Conservation (phyloP, 2,329 filamentous ascomycete species). For the Cladosporium sp. region DNA sequence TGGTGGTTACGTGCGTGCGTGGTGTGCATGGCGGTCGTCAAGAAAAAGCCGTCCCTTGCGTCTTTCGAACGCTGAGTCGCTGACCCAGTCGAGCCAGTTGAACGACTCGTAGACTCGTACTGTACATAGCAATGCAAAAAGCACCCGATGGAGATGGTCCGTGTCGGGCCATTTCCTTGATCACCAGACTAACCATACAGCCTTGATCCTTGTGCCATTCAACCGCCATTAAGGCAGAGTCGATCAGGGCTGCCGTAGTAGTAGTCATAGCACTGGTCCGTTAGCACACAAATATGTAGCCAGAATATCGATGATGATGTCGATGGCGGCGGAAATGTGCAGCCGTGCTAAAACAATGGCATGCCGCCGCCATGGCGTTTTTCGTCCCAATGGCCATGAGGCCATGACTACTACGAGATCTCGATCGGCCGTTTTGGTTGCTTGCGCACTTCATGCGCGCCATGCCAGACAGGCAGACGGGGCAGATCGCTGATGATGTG, state of each 20-base stretch:
- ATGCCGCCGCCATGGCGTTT: neutral
- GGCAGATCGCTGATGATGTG: too few species aligned
- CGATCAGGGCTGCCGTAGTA: neutral
- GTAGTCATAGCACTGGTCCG: neutral
- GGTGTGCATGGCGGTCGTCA: conserved; percentile 11
- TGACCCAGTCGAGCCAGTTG: neutral
- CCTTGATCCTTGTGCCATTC: conserved; percentile 4
- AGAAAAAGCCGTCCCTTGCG: conserved; percentile 1
- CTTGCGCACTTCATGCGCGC: neutral
- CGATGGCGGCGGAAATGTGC: neutral
- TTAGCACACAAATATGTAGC: neutral
- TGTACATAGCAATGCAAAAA: too few species aligned
- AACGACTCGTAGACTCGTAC: neutral
- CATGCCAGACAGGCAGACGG: neutral
- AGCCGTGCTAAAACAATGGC: neutral
- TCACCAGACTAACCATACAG: conserved; percentile 1
- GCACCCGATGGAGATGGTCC: neutral
- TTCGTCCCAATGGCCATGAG: neutral
- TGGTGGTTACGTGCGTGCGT: conserved; percentile 8
- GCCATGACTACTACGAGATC: neutral
- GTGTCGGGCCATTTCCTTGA: neutral
- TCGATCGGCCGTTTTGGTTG: neutral
- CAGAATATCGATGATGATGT: neutral
- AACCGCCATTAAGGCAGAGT: conserved; percentile 6
- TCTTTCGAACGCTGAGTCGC: neutral